Evolutionary conservation across 257 asterid species (phyloP).

Genomic region (Fraxinus quadrangulata): DNA sequence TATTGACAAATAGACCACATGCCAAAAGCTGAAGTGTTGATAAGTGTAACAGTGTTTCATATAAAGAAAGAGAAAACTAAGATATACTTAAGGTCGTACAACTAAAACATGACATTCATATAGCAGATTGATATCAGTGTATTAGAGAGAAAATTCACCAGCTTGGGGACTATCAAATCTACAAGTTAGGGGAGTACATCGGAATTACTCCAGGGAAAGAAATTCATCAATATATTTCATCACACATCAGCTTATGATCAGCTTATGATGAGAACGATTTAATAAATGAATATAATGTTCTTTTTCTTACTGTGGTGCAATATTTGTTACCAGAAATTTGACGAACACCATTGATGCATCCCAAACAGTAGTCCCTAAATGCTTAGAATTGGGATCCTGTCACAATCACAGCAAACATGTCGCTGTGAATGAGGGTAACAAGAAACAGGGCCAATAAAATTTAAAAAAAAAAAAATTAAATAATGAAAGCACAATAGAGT

Average conservation of each 20-base stretch:
- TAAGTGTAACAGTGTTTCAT: not conserved
- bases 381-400: slow-evolving; percentile 97
- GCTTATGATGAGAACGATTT: not conserved
- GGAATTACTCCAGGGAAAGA: not conserved
- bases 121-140: not conserved
- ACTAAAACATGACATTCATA: not conserved
- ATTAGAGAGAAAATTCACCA: not conserved
- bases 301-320: not conserved
- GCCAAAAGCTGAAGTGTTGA: not conserved
- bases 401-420: slow-evolving; percentile 29
- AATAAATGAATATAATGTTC: not conserved
- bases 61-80: not conserved
- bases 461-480: not conserved
- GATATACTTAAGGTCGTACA: not conserved
- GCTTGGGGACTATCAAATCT: not conserved
- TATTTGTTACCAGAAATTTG: slow-evolving; percentile 73
- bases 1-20: slow-evolving; percentile 3
- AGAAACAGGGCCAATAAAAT: slow-evolving; percentile 2
- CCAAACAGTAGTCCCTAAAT: slow-evolving; percentile 97
- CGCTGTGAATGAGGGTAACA: slow-evolving; percentile 21
- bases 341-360: slow-evolving; percentile 97
- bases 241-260: not conserved
- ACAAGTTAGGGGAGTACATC: not conserved
- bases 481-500: not conserved
- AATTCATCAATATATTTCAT: not conserved